phyloP scores from a whole-genome alignment of 306 rosid species.

The Geum urbanum region DNA sequence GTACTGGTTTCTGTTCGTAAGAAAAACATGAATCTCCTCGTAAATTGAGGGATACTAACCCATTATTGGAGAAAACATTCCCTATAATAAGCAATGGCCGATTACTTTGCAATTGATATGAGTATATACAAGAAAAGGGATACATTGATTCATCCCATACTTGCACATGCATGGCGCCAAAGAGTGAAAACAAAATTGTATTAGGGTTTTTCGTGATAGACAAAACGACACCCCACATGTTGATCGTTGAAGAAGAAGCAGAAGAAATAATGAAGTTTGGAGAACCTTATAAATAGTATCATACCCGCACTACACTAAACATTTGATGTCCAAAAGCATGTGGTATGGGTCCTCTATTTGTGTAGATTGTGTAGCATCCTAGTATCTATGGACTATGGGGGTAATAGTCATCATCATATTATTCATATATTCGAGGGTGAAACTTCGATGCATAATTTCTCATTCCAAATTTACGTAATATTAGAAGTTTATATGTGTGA shows the following conservation, averaged over 20 bases:
- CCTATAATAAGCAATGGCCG: not conserved
- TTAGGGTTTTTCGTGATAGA: not conserved
- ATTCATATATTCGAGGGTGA: too few relatives aligned
- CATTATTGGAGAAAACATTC: constrained; percentile 3
- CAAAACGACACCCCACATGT: constrained; percentile 29
- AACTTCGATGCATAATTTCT: too few relatives aligned
- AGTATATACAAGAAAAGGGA: not conserved
- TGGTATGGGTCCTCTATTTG: constrained; percentile 5
- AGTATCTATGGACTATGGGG: not conserved
- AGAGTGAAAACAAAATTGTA: not conserved
- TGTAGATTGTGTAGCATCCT: constrained; percentile 1
- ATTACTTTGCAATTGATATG: not conserved
- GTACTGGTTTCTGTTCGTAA: not conserved
- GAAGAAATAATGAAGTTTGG: not conserved
- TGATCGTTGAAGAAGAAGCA: not conserved
- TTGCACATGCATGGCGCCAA: not conserved
- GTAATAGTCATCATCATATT: too few relatives aligned
- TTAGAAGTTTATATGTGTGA: too few relatives aligned
- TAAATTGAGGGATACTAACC: constrained; percentile 19
- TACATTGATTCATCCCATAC: constrained; percentile 2
- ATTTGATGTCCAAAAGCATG: not conserved
- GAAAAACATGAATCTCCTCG: not conserved
- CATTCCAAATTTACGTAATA: too few relatives aligned
- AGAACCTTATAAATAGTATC: not conserved
- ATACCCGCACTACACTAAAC: not conserved